A percentile compares a stretch with the other conserved stretches of the same genome.
Conservation (phyloP, 2,329 filamentous ascomycete species). For the Akanthomyces muscarius region DNA sequence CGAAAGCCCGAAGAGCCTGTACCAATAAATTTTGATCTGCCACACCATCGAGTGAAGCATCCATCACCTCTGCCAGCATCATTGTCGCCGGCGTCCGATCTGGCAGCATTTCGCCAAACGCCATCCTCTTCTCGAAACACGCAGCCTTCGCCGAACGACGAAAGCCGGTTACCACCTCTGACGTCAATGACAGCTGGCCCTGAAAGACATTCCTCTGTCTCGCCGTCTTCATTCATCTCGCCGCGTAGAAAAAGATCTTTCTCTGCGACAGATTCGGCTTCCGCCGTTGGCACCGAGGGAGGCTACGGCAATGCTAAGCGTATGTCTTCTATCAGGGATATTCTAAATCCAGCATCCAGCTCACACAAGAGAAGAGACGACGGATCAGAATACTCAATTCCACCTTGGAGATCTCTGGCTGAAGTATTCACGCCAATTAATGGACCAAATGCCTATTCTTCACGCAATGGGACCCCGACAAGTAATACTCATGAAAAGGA, state of each 20-base stretch:
- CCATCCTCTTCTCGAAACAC: constrained; percentile 36
- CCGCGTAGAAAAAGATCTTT: constrained; percentile 64
- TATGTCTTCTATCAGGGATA: constrained; percentile 71
- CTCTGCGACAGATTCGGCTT: constrained; percentile 54
- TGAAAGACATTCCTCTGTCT: constrained; percentile 55
- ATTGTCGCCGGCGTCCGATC: constrained; percentile 39
- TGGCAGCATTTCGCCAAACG: constrained; percentile 50
- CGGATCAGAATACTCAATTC: constrained; percentile 36
- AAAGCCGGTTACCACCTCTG: constrained; percentile 57
- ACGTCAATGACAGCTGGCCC: constrained; percentile 41
- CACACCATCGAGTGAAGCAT: constrained; percentile 40
- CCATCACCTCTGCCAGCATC: constrained; percentile 40
- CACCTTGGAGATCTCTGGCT: constrained; percentile 41
- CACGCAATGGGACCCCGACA: constrained; percentile 24
- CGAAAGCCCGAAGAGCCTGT: constrained; percentile 43
- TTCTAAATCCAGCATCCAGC: constrained; percentile 56
- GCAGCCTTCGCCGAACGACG: constrained; percentile 44
- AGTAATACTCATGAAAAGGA: constrained; percentile 41
- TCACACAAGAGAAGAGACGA: constrained; percentile 29
- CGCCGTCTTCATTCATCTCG: constrained; percentile 57
- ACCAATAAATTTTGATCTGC: constrained; percentile 44
- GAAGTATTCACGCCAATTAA: constrained; percentile 38
- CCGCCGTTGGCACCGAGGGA: constrained; percentile 32
- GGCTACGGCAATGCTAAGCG: constrained; percentile 53
- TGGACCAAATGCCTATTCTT: constrained; percentile 38